phyloP scores from a whole-genome alignment of 495 filamentous ascomycete genomes.

The Thermothielavioides terrestris region DNA sequence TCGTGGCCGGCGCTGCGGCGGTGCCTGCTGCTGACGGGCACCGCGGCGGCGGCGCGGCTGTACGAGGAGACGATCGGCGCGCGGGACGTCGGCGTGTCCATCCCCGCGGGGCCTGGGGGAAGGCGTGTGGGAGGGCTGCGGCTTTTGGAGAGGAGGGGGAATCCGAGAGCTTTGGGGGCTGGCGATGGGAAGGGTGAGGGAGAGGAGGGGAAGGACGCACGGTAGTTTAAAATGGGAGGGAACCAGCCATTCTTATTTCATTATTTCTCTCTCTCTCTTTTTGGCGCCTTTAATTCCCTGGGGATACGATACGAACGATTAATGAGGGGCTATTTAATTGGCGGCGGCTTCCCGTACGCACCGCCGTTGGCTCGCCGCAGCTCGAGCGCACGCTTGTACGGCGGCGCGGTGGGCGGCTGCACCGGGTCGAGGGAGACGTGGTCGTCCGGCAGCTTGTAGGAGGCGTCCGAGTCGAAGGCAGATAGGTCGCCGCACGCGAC shows the following conservation, averaged over 20 bases:
- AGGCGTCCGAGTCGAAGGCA: constrained; percentile 87
- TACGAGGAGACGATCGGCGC: constrained; percentile 44
- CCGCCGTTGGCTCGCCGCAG: constrained; percentile 67
- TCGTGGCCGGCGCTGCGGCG: constrained; percentile 49
- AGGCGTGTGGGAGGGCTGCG: constrained; percentile 16
- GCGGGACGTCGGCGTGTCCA: no score
- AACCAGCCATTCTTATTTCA: background rate
- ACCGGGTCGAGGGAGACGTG: constrained; percentile 80
- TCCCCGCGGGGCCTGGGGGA: no score
- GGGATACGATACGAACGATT: no score
- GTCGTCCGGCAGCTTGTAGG: constrained; percentile 69
- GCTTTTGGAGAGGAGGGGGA: constrained; percentile 24
- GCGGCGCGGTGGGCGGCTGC: constrained; percentile 93
- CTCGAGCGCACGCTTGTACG: constrained; percentile 86
- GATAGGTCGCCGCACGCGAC: constrained; percentile 95
- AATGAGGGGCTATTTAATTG: background rate
- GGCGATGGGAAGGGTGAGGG: background rate
- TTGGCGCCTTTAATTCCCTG: no score
- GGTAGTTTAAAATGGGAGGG: background rate
- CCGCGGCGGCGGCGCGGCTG: constrained; percentile 27
- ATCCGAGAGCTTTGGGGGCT: constrained; percentile 3
- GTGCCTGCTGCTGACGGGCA: constrained; percentile 43
- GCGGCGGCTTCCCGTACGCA: constrained; percentile 54
- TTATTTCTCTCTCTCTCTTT: no score
- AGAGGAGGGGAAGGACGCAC: background rate